Evolutionary conservation across 768 basidiomycete species (phyloP).

Genomic region (Lactarius sanguifluus): DNA sequence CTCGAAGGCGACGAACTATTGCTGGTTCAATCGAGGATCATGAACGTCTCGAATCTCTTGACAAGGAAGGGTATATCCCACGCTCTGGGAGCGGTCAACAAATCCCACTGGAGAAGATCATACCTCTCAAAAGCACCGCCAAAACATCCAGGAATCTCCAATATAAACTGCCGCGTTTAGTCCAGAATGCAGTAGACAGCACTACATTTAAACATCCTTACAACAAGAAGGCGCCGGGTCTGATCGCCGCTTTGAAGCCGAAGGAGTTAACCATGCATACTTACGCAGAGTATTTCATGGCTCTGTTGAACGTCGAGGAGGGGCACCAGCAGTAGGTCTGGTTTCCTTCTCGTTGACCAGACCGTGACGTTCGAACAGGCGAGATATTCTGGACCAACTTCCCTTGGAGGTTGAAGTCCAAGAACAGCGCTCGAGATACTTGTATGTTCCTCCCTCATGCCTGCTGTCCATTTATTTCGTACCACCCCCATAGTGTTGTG

Average conservation of each 20-base stretch:
- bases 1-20: conserved; percentile 2
- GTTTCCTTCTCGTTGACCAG: neutral
- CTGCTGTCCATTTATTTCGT: neutral
- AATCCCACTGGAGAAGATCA: conserved; percentile 2
- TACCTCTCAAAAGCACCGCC: neutral
- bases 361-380: conserved; percentile 37
- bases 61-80: neutral
- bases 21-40: conserved; percentile 18
- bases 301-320: conserved; percentile 28
- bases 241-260: neutral
- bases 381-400: conserved; percentile 9
- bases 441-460: neutral
- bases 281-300: conserved; percentile 10
- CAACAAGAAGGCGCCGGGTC: neutral
- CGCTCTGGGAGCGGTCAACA: neutral
- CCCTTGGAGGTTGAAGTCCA: conserved; percentile 6
- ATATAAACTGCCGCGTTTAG: conserved; percentile 2
- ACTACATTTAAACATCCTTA: neutral
- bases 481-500: conserved; percentile 2
- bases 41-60: conserved; percentile 4
- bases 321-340: conserved; percentile 51
- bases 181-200: neutral
- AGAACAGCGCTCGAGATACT: neutral
- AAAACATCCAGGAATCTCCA: neutral
- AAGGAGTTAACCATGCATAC: neutral